Conservation (phyloP, 2,329 filamentous ascomycete genomes). For the Sclerotinia glacialis region DNA sequence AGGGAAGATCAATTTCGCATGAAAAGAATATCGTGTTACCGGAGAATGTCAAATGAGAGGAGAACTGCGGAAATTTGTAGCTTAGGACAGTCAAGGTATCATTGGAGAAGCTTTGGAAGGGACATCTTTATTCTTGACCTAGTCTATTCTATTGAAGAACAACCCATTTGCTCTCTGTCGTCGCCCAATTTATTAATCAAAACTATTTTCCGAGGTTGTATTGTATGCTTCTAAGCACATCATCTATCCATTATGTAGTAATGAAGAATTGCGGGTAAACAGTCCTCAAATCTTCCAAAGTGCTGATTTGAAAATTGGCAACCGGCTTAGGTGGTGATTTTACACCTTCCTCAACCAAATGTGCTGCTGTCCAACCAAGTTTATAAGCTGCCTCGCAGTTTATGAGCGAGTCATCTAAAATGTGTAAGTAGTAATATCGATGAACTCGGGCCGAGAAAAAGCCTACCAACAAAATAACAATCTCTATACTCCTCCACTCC, state of each 20-base stretch:
- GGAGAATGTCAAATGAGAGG: not conserved
- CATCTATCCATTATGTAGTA: conserved; percentile 29
- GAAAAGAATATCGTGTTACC: not conserved
- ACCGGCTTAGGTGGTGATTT: conserved; percentile 61
- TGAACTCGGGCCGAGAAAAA: not conserved
- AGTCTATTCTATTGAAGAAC: conserved; percentile 13
- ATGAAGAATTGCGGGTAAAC: conserved; percentile 88
- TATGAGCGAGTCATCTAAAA: conserved; percentile 74
- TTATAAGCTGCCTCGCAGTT: conserved; percentile 77
- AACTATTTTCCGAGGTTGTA: conserved; percentile 2
- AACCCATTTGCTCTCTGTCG: not conserved
- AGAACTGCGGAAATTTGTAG: not conserved
- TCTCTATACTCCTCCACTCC: conserved; percentile 63
- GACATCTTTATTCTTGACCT: not conserved
- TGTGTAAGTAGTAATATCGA: conserved; percentile 17
- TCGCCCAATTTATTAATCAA: not conserved
- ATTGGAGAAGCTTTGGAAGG: not conserved
- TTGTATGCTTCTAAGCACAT: conserved; percentile 1
- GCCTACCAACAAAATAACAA: conserved; percentile 90
- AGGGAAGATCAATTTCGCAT: conserved; percentile 76
- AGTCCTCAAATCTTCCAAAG: conserved; percentile 70
- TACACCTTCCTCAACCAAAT: conserved; percentile 77
- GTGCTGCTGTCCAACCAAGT: conserved; percentile 81
- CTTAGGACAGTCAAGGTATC: not conserved
- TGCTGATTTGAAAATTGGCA: conserved; percentile 71